Percentiles rank a stretch among this genome's conserved stretches.
Conservation (phyloP, 345 rosid genomes). For the Streptanthus diversifolius region DNA sequence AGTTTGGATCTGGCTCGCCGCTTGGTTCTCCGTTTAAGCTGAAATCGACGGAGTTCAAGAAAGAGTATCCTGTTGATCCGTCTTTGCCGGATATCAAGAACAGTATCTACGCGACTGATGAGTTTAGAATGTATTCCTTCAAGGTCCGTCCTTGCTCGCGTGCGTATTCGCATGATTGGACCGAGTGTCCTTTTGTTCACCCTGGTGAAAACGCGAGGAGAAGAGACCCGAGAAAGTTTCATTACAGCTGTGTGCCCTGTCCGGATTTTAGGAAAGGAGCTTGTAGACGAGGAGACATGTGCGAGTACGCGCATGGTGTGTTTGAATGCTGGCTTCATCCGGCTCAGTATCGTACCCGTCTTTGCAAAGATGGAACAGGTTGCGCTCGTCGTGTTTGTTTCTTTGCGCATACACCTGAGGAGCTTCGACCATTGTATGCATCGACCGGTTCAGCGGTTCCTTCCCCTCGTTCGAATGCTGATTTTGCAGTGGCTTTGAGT, state of each 20-base stretch:
- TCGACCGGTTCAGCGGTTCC: slow-evolving; percentile 93
- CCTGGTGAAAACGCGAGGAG: slow-evolving; percentile 97
- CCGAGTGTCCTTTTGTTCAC: slow-evolving; percentile 96
- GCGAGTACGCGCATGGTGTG: slow-evolving; percentile 97
- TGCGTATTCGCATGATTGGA: slow-evolving; percentile 98
- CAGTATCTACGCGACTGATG: slow-evolving; percentile 89
- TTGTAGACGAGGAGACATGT: slow-evolving; percentile 91
- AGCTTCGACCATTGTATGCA: slow-evolving; percentile 78
- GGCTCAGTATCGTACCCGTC: slow-evolving; percentile 86
- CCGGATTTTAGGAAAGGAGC: slow-evolving; percentile 95
- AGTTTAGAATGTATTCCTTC: slow-evolving; percentile 94
- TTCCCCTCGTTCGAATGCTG: slow-evolving; percentile 77
- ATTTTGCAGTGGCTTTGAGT: slow-evolving; percentile 73
- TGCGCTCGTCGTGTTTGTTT: slow-evolving; percentile 92
- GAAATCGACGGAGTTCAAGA: slow-evolving; percentile 51
- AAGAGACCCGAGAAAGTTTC: slow-evolving; percentile 95
- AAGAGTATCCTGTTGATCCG: slow-evolving; percentile 87
- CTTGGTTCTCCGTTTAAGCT: slow-evolving; percentile 50
- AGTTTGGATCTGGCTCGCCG: slow-evolving; percentile 46
- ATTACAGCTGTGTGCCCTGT: slow-evolving; percentile 94
- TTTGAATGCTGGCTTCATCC: slow-evolving; percentile 99
- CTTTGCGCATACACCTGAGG: slow-evolving; percentile 90
- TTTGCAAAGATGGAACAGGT: slow-evolving; percentile 84
- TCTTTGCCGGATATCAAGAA: slow-evolving; percentile 95
- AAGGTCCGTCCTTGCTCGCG: slow-evolving; percentile 94